These are phyloP conservation scores for Apiotrichum akiyoshidainum DNA, from an alignment of 1,284 basidiomycete genomes.

Conservation along the genomic window DNA sequence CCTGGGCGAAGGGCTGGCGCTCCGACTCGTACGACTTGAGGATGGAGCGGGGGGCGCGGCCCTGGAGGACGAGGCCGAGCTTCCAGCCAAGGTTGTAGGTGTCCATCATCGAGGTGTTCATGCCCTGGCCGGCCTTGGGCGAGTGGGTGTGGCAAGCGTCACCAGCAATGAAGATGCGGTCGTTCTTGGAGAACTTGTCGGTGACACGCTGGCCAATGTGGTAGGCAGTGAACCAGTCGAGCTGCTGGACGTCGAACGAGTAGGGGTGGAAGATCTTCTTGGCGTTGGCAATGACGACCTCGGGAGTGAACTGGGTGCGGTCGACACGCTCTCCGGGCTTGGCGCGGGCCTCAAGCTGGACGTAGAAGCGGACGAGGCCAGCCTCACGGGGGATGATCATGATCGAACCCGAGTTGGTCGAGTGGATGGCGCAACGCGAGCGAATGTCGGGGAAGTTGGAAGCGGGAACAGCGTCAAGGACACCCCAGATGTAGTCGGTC, in stretches of 20 bases:
- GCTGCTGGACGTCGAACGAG: conserved; percentile 33
- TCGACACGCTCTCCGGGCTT: conserved; percentile 20
- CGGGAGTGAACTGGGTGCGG: conserved; percentile 32
- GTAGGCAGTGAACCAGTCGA: conserved; percentile 47
- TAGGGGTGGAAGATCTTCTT: conserved; percentile 42
- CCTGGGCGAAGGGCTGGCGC: conserved; percentile 39
- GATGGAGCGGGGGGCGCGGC: conserved; percentile 45
- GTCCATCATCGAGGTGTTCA: conserved; percentile 42
- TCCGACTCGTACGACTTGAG: conserved; percentile 54
- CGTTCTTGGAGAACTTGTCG: conserved; percentile 22
- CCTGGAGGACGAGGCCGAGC: conserved; percentile 53
- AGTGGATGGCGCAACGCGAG: conserved; percentile 24
- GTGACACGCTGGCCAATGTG: conserved; percentile 43
- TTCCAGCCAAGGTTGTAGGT: conserved; percentile 55
- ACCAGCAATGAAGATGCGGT: conserved; percentile 43
- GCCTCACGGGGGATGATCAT: conserved; percentile 26
- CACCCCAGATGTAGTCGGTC: conserved; percentile 31
- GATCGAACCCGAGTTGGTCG: conserved; percentile 19
- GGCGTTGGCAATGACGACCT: conserved; percentile 35
- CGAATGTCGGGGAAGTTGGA: conserved; percentile 28
- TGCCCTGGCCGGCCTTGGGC: conserved; percentile 43
- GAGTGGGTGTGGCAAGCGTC: conserved; percentile 44
- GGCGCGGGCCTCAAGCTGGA: conserved; percentile 20
- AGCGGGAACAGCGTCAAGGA: conserved; percentile 24
- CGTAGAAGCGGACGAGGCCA: conserved; percentile 26